Conservation (phyloP, 768 basidiomycete species). For the Tubosaeta sp. region DNA sequence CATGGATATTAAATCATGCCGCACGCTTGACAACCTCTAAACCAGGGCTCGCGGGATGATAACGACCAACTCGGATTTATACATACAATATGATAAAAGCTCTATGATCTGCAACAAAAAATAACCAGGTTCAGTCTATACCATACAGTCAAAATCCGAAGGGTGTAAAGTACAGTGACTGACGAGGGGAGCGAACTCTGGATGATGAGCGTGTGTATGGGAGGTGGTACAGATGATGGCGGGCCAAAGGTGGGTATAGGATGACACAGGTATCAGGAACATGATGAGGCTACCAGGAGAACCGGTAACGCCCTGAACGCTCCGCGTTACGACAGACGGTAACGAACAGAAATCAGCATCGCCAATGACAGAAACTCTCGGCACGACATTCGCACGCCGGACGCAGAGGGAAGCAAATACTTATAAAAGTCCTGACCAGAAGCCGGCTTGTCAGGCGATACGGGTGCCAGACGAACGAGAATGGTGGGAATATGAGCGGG, state of each 20-base stretch:
- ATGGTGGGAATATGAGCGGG: not conserved
- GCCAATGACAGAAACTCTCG: slow-evolving; percentile 9
- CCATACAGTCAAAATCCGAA: slow-evolving; percentile 7
- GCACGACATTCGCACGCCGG: slow-evolving; percentile 14
- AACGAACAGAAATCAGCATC: slow-evolving; percentile 24
- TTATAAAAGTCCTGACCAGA: slow-evolving; percentile 7
- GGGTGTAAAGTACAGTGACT: slow-evolving; percentile 18
- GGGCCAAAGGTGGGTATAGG: slow-evolving; percentile 26
- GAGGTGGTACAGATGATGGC: slow-evolving; percentile 25
- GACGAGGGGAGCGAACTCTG: slow-evolving; percentile 10
- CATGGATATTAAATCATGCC: not conserved
- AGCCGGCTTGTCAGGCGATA: slow-evolving; percentile 19
- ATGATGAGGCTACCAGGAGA: slow-evolving; percentile 12
- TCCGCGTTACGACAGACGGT: slow-evolving; percentile 13
- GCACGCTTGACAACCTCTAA: not conserved
- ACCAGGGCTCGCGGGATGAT: not conserved
- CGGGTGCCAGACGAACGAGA: slow-evolving; percentile 1
- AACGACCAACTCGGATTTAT: not conserved
- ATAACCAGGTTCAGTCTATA: slow-evolving; percentile 9
- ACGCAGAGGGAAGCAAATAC: slow-evolving; percentile 9
- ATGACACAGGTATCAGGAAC: slow-evolving; percentile 30
- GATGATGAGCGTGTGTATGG: slow-evolving; percentile 18
- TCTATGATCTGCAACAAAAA: slow-evolving; percentile 11
- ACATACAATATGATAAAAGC: not conserved
- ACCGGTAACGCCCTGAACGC: slow-evolving; percentile 13